Evolutionary conservation across 202 grass and related monocot species (phyloP).

Genomic region (Schoenoplectus tabernaemontani): DNA sequence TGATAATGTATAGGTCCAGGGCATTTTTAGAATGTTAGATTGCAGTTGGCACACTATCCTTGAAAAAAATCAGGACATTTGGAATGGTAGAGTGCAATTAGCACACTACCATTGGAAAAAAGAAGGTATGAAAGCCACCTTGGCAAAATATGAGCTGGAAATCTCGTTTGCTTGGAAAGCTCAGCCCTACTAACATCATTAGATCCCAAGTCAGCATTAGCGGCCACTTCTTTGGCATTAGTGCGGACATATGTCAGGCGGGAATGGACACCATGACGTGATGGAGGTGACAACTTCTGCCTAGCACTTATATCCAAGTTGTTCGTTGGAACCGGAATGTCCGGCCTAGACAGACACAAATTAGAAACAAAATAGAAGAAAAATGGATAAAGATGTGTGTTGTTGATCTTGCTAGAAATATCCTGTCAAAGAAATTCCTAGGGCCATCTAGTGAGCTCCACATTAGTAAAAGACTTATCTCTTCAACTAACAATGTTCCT

Average conservation of each 20-base stretch:
- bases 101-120: not conserved
- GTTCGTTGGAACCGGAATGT: not conserved
- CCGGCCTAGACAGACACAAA: not conserved
- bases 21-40: not conserved
- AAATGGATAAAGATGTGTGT: not conserved
- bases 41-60: not conserved
- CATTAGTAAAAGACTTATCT: conserved; percentile 5
- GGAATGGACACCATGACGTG: not conserved
- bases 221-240: not conserved
- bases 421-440: conserved; percentile 17
- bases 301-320: not conserved
- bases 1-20: not conserved
- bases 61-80: not conserved
- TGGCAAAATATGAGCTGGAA: not conserved
- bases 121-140: not conserved
- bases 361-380: not conserved
- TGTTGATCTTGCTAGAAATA: not conserved
- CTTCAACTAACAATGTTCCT: conserved; percentile 35
- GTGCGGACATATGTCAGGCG: not conserved
- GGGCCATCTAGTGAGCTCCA: not conserved
- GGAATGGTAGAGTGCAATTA: not conserved
- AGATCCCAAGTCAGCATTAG: not conserved
- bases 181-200: not conserved
- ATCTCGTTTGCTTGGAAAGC: not conserved
- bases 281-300: not conserved